These are phyloP conservation scores for Marvania coccoides DNA, from an alignment of 139 green algal species.

Conservation along the genomic window DNA sequence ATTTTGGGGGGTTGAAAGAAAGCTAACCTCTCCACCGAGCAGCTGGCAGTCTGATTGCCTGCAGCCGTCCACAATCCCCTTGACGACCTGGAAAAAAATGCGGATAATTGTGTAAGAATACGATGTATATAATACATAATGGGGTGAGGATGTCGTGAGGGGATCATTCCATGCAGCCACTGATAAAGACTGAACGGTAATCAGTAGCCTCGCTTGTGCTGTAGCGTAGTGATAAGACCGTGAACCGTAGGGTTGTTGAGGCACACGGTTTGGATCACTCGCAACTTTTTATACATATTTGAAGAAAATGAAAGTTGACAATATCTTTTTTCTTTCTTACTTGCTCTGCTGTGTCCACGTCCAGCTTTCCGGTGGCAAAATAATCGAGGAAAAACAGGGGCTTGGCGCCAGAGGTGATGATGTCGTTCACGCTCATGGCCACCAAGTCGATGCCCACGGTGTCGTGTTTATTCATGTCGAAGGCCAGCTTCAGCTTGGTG, in stretches of 20 bases:
- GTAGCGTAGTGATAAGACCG: conserved; percentile 16
- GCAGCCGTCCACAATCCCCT: conserved; percentile 96
- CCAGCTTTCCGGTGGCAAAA: conserved; percentile 85
- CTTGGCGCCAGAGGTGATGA: conserved; percentile 87
- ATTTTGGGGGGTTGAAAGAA: neutral
- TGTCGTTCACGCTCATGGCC: conserved; percentile 96
- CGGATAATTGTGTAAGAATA: neutral
- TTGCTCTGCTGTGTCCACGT: conserved; percentile 88
- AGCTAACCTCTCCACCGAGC: conserved; percentile 75
- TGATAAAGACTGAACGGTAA: conserved; percentile 9
- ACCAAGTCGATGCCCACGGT: conserved; percentile 98
- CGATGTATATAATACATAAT: neutral
- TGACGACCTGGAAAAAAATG: conserved; percentile 64
- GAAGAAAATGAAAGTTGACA: conserved; percentile 1
- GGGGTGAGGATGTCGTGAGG: conserved; percentile 11
- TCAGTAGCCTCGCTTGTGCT: conserved; percentile 13
- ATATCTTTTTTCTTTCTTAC: conserved; percentile 21
- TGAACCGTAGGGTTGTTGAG: conserved; percentile 1
- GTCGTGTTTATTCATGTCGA: conserved; percentile 93
- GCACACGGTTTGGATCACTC: conserved; percentile 12
- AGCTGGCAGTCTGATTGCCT: conserved; percentile 77
- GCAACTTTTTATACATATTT: neutral
- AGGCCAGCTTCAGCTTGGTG: conserved; percentile 97
- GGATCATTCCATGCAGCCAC: conserved; percentile 33
- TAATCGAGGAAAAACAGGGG: conserved; percentile 99